A percentile compares a stretch with the other conserved stretches of the same genome.
phyloP scores from a whole-genome alignment of 208 protist genomes.

The Trypanosoma scelopori region DNA sequence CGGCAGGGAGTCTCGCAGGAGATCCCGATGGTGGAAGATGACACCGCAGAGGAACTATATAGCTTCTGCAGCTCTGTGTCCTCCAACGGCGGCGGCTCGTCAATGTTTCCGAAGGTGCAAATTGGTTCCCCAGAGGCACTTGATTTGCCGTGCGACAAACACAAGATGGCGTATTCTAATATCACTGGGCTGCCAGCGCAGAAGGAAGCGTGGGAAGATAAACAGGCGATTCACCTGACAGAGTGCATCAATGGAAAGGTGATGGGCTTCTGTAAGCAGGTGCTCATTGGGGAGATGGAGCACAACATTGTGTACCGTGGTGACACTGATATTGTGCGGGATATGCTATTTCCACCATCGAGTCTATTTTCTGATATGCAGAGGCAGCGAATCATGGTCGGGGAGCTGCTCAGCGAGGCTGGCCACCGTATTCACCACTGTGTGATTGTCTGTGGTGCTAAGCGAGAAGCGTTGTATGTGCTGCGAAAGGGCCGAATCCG shows the following conservation, averaged over 20 bases:
- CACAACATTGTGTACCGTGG: conserved; percentile 14
- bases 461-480: conserved; percentile 51
- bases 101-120: not conserved
- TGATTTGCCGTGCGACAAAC: not conserved
- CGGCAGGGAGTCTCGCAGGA: not conserved
- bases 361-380: not conserved
- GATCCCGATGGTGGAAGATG: not conserved
- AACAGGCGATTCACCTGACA: conserved; percentile 4
- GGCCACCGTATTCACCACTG: conserved; percentile 58
- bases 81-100: not conserved
- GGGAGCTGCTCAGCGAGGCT: conserved; percentile 57
- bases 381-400: conserved; percentile 13
- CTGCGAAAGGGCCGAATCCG: conserved; percentile 55
- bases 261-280: conserved; percentile 5
- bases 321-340: not conserved
- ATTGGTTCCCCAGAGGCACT: conserved; percentile 21
- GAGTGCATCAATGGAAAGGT: conserved; percentile 10
- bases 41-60: conserved; percentile 2
- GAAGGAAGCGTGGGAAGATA: not conserved
- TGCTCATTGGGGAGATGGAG: conserved; percentile 11
- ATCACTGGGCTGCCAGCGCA: not conserved
- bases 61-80: conserved; percentile 10
- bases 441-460: conserved; percentile 56
- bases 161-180: not conserved
- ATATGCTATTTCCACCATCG: not conserved